Evolutionary conservation across 192 early-diverging fungal species (phyloP), one percentile per base, ranked within the genome.

Genomic region (Obelidium mucronatum): DNA sequence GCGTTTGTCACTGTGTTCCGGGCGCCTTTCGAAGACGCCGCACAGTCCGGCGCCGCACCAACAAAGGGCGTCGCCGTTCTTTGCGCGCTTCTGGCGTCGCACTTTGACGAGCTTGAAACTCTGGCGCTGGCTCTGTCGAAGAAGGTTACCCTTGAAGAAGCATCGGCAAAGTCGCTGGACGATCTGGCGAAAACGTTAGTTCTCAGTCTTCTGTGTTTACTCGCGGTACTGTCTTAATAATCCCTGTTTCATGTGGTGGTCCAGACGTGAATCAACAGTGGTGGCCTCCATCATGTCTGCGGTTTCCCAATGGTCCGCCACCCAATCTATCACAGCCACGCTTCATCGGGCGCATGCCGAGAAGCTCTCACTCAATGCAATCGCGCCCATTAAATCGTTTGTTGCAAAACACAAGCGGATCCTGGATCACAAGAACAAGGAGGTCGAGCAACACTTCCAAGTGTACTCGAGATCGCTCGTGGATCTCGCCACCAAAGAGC

Each of bases 261-360:
- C 64, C n/a, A 24, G 4, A 24, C 64, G 13, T 15, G 63, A 11
- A 26, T 34, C 63, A 22, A 8, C 63, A 19, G 22, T 19, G 6
- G 26, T 60, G n/a, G 58, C 73, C 26, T 74, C 73, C 30, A 33
- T 52, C 59, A 6, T 26, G 19, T 60, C 62, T 15, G 30, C 35
- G 0, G 24, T 74, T 35, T 19, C 35, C 5, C 30, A 28, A 2
- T 61, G 33, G 13, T 3, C 37, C 24, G 5, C 58, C 3, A 37
- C 35, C 5, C 31, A 65, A 3, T 11, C 26, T 3, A n/a, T 73
- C 11, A 79, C 64, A 62, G 72, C 81, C 55, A 74, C 77, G 31
- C 40, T 61, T 15, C 81, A 82, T 54, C 66, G 77, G 5, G 66
- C 53, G 26, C 81, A 79, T 52, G 81, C 81, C 17, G 81, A 82